Conservation (phyloP, 2,329 filamentous ascomycete genomes). For the Colletotrichum cuscutae region DNA sequence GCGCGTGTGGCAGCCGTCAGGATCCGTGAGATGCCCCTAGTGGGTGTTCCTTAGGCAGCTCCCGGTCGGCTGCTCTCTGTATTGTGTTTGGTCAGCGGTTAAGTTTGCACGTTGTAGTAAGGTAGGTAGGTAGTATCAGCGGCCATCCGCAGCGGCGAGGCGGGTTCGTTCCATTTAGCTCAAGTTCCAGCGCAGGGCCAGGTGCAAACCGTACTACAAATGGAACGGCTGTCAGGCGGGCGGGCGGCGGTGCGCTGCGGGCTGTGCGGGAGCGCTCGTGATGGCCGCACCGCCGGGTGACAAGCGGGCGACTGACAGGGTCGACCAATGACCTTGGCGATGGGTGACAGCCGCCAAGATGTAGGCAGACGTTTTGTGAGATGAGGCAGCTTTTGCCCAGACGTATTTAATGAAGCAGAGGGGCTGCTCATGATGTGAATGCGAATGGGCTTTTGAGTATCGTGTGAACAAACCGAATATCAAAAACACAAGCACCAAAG, state of each 20-base stretch:
- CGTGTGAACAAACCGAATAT: neutral
- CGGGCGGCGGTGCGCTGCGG: neutral
- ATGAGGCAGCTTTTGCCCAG: neutral
- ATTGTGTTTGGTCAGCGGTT: neutral
- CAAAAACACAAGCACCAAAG: neutral
- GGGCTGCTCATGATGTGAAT: neutral
- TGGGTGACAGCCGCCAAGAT: neutral
- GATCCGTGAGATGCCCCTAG: too few species aligned
- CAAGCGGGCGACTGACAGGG: neutral
- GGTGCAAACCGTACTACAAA: too few species aligned
- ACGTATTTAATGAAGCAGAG: neutral
- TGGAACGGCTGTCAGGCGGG: constrained; percentile 15
- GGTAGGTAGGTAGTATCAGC: neutral
- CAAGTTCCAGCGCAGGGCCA: too few species aligned
- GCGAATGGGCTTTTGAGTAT: neutral
- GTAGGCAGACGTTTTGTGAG: neutral
- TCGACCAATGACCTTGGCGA: neutral
- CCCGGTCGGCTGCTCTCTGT: constrained; percentile 3
- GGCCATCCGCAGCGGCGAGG: neutral
- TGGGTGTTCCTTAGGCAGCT: neutral
- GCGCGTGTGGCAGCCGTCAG: neutral
- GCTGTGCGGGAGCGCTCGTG: neutral
- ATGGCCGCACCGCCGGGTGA: constrained; percentile 1
- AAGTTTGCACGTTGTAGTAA: neutral
- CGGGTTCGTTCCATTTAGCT: neutral